These are phyloP conservation scores for Colletotrichum sp. DNA, from an alignment of 2,329 filamentous ascomycete species.

Conservation along the genomic window DNA sequence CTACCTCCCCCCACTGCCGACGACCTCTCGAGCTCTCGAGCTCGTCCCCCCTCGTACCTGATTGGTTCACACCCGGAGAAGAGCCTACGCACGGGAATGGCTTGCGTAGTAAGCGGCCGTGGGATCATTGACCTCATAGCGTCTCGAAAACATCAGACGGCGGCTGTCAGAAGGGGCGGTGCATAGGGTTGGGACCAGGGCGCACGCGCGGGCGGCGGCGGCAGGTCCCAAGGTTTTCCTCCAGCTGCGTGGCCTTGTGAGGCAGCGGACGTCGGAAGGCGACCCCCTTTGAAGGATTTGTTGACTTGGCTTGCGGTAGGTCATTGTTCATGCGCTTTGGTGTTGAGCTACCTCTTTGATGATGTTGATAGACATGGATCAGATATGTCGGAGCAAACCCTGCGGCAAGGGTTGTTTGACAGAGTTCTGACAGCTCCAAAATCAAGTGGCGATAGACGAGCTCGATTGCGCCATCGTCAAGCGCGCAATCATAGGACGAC, in stretches of 20 bases:
- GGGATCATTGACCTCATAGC: conserved; percentile 9
- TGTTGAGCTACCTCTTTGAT: background rate
- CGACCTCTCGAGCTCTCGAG: background rate
- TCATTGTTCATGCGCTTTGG: background rate
- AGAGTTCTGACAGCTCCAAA: background rate
- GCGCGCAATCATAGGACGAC: background rate
- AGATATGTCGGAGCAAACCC: background rate
- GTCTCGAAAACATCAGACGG: conserved; percentile 14
- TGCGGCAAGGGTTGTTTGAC: background rate
- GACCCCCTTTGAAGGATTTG: background rate
- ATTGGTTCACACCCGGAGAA: background rate
- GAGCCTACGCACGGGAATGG: conserved; percentile 1
- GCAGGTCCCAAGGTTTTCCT: background rate
- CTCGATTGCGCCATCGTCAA: background rate
- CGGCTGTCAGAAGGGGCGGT: conserved; percentile 11
- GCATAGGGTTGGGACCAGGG: background rate
- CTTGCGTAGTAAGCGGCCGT: background rate
- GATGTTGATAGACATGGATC: background rate
- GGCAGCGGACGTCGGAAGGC: background rate
- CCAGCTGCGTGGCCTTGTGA: background rate
- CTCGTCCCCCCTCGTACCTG: background rate
- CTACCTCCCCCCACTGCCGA: background rate
- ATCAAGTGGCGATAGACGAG: background rate
- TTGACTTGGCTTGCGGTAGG: background rate
- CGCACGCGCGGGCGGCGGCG: background rate